Evolutionary conservation across 192 early-diverging fungal genomes (phyloP).

Genomic region (Podila minutissima): DNA sequence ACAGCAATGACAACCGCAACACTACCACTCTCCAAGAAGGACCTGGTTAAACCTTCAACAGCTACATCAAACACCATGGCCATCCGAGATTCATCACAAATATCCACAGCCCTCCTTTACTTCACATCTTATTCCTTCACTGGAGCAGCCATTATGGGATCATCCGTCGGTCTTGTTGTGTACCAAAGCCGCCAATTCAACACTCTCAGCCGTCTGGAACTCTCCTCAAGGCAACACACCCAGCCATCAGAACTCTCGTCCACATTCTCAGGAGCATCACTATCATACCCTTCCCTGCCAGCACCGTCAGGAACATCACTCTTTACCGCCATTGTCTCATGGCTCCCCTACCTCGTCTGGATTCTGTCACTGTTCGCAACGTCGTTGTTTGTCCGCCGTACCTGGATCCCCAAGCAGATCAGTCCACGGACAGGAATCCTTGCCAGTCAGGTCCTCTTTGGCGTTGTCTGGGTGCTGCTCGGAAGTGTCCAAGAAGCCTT

Average conservation of each 20-base stretch:
- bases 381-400: background rate
- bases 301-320: background rate
- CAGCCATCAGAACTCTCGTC: background rate
- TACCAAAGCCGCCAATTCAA: conserved; percentile 11
- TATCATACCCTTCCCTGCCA: background rate
- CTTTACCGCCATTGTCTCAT: background rate
- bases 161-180: conserved; percentile 23
- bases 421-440: conserved; percentile 11
- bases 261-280: background rate
- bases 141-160: conserved; percentile 25
- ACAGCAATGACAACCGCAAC: background rate
- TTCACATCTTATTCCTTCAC: conserved; percentile 15
- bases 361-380: background rate
- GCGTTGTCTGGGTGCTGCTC: conserved; percentile 20
- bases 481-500: conserved; percentile 15
- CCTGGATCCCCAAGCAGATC: conserved; percentile 1
- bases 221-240: background rate
- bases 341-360: conserved; percentile 23
- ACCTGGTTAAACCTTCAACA: background rate
- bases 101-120: background rate
- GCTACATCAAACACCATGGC: background rate
- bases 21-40: background rate
- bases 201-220: background rate
- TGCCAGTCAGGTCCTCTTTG: conserved; percentile 21
- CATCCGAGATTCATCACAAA: background rate